These are phyloP conservation scores for Monascus purpureus DNA, from an alignment of 495 filamentous ascomycete genomes.

Conservation along the genomic window DNA sequence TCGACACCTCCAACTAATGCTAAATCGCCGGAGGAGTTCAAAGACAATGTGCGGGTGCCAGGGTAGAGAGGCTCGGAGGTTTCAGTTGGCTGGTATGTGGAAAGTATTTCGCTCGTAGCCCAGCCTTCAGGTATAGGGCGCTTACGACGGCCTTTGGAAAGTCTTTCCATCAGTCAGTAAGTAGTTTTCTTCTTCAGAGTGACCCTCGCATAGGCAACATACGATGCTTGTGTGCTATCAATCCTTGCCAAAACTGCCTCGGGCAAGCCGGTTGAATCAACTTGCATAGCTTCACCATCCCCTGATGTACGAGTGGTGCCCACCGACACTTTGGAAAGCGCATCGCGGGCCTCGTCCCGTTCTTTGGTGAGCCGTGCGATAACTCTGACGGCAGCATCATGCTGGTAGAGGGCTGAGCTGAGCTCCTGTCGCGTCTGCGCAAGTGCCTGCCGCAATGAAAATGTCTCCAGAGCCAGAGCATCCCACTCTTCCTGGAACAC, in stretches of 20 bases:
- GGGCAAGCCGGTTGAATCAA: constrained; percentile 63
- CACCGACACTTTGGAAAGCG: constrained; percentile 73
- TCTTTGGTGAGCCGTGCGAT: constrained; percentile 81
- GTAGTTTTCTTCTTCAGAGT: too few relatives aligned
- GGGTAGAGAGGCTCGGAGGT: constrained; percentile 50
- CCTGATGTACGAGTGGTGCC: constrained; percentile 37
- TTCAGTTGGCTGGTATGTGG: constrained; percentile 45
- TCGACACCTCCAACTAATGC: constrained; percentile 70
- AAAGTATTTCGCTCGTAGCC: constrained; percentile 62
- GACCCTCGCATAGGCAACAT: constrained; percentile 20
- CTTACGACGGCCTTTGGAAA: constrained; percentile 77
- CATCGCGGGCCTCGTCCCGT: constrained; percentile 83
- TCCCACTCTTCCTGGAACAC: constrained; percentile 99
- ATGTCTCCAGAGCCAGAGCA: constrained; percentile 77
- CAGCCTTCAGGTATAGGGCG: constrained; percentile 72
- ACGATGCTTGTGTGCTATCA: constrained; percentile 65
- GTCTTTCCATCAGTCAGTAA: constrained; percentile 33
- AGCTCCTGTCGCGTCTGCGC: constrained; percentile 86
- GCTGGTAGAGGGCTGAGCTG: constrained; percentile 82
- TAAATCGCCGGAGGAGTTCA: constrained; percentile 50
- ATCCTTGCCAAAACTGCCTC: constrained; percentile 59
- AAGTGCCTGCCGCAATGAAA: constrained; percentile 75
- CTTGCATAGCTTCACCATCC: constrained; percentile 77
- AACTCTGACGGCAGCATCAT: constrained; percentile 88
- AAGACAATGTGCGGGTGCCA: constrained; percentile 49